Evolutionary conservation across 495 filamentous ascomycete species (phyloP), one percentile per base, ranked within the genome.

Genomic region (Penicillium robsamsonii): DNA sequence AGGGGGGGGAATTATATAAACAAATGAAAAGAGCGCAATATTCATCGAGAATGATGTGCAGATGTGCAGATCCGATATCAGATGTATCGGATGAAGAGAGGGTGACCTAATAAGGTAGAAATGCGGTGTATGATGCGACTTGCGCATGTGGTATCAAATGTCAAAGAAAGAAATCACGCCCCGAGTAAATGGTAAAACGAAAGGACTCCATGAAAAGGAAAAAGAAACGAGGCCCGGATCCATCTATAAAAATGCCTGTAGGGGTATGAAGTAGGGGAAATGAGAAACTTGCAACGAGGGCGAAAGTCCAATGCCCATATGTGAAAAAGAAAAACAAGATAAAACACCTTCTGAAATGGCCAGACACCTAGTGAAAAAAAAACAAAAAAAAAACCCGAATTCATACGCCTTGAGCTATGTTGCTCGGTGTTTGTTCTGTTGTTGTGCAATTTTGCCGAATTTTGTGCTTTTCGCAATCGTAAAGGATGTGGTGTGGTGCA

Each of bases 231-330:
- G 71, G 73, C 73, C 50, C 71, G 60, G 59, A 64, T 67, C 63
- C 62, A 71, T 75, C 72, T 76, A 72, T 71, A 57, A 69, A 64
- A 67, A 57, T 66, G 69, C 73, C 67, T 74, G 59, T 68, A 59
- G 71, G 67, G 73, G 73, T 76, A 76, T 76, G 73, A 72, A 64
- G 50, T 65, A 47, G 59, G 57, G 46, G 55, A 63, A 56, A 62
- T 50, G 51, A 46, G 61, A 61, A 63, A 50, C 27, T 45, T 30
- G 30, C n/a, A 63, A 53, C 29, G 51, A 62, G 53, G 56, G 56
- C 48, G 44, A 64, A 59, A 44, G 37, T 41, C 46, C 49, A 52
- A 54, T 54, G 52, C 52, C 52, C 52, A 54, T 30, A 46, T 54
- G 37, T 24, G 48, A 56, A 56, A 55, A 58, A 62, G 42, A 53